Evolutionary conservation across 2,329 filamentous ascomycete species (phyloP).

Genomic region (Diaporthe destruens): DNA sequence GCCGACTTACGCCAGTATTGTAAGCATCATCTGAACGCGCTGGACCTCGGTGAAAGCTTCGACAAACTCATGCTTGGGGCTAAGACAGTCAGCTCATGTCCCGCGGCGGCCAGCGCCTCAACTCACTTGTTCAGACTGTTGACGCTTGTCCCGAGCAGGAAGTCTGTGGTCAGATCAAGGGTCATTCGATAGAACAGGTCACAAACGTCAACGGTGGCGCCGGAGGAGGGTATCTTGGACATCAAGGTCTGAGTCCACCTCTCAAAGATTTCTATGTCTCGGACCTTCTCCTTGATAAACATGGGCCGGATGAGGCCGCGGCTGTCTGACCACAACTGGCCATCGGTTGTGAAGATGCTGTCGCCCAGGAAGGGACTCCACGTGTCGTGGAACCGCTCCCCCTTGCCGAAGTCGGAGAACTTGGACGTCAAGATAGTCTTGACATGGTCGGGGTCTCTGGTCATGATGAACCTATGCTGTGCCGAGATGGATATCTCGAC

Average conservation of each 20-base stretch:
- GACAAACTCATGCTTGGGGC: conserved; percentile 72
- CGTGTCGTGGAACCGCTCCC: conserved; percentile 55
- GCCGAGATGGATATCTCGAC: conserved; percentile 53
- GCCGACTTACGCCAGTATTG: conserved; percentile 57
- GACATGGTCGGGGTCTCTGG: conserved; percentile 67
- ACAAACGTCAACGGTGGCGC: conserved; percentile 70
- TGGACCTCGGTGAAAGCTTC: conserved; percentile 79
- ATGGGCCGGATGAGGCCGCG: conserved; percentile 66
- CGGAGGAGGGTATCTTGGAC: conserved; percentile 66
- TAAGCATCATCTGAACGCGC: conserved; percentile 73
- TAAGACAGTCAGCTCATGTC: conserved; percentile 46
- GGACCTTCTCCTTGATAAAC: conserved; percentile 62
- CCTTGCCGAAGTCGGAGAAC: conserved; percentile 67
- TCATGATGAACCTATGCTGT: conserved; percentile 57
- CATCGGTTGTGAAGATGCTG: conserved; percentile 68
- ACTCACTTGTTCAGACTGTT: conserved; percentile 58
- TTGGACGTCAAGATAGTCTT: conserved; percentile 68
- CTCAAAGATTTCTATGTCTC: conserved; percentile 69
- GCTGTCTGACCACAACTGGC: conserved; percentile 65
- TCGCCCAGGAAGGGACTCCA: conserved; percentile 65
- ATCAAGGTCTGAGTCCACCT: conserved; percentile 69
- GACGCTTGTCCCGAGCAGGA: conserved; percentile 73
- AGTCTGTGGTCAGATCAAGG: conserved; percentile 75
- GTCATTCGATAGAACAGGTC: conserved; percentile 75
- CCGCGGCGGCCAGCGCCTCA: not conserved